phyloP scores from a whole-genome alignment of 495 filamentous ascomycete genomes.

The Podospora sp. region DNA sequence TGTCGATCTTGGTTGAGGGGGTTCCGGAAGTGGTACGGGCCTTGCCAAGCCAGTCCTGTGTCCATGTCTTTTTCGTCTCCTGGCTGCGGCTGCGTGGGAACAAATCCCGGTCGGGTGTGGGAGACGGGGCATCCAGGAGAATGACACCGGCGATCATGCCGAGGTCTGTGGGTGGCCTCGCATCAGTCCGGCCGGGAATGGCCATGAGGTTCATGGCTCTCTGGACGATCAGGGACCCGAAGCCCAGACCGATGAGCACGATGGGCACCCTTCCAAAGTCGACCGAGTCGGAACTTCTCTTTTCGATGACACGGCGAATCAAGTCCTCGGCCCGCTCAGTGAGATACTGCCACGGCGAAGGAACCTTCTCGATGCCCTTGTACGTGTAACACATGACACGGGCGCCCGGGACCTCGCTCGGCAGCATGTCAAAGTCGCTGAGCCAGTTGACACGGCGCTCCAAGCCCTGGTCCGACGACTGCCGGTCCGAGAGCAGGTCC shows the following conservation, averaged over 20 bases:
- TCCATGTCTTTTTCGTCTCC: conserved; percentile 23
- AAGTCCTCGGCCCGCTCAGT: conserved; percentile 16
- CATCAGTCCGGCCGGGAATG: neutral
- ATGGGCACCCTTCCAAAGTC: conserved; percentile 22
- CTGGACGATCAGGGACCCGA: conserved; percentile 21
- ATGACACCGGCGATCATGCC: conserved; percentile 15
- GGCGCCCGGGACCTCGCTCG: conserved; percentile 16
- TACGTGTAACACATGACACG: conserved; percentile 28
- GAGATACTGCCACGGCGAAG: conserved; percentile 20
- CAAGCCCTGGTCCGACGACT: conserved; percentile 19
- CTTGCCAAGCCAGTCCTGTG: conserved; percentile 23
- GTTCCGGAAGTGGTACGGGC: neutral
- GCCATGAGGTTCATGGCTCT: conserved; percentile 8
- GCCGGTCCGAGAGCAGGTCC: conserved; percentile 22
- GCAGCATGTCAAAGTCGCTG: conserved; percentile 24
- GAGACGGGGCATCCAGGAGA: conserved; percentile 21
- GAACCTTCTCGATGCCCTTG: conserved; percentile 15
- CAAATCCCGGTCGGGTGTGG: conserved; percentile 1
- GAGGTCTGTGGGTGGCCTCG: neutral
- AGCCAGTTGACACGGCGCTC: conserved; percentile 27
- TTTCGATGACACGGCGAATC: conserved; percentile 8
- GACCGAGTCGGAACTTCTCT: conserved; percentile 15
- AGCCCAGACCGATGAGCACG: conserved; percentile 19
- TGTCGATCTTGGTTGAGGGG: conserved; percentile 20
- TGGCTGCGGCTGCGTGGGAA: conserved; percentile 24